Evolutionary conservation across 306 rosid species (phyloP).

Genomic region (Erythrophleum fordii): DNA sequence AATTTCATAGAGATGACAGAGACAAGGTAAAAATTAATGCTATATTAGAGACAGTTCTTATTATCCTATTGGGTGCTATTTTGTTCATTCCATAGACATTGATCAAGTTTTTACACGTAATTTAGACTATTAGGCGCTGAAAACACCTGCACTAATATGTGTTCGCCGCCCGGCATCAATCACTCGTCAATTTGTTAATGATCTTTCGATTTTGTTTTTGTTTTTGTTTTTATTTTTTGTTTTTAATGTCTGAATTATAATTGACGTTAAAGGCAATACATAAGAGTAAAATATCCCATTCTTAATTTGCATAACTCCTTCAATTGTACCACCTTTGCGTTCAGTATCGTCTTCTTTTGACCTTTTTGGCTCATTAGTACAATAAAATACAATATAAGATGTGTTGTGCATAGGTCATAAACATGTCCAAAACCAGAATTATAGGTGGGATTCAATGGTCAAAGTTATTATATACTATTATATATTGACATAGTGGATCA

Average conservation of each 20-base stretch:
- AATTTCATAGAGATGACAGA: background rate
- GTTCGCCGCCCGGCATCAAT: slow-evolving; percentile 19
- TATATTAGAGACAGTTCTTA: background rate
- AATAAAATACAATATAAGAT: no score
- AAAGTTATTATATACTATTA: background rate
- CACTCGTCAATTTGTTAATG: background rate
- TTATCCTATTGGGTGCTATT: background rate
- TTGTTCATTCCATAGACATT: no score
- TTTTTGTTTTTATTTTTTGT: background rate
- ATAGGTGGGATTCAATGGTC: background rate
- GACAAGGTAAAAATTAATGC: background rate
- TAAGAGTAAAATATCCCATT: background rate
- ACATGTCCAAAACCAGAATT: no score
- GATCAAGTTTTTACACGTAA: no score
- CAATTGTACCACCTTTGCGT: background rate
- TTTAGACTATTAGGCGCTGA: background rate
- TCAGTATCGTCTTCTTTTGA: background rate
- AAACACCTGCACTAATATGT: background rate
- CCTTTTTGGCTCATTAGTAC: no score
- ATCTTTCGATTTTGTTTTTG: background rate
- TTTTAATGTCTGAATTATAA: no score
- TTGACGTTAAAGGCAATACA: background rate
- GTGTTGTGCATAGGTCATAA: no score
- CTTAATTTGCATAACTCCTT: background rate
- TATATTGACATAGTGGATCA: background rate